These are phyloP conservation scores for Alternaria sp. DNA, from an alignment of 2,329 filamentous ascomycete genomes.

Conservation along the genomic window DNA sequence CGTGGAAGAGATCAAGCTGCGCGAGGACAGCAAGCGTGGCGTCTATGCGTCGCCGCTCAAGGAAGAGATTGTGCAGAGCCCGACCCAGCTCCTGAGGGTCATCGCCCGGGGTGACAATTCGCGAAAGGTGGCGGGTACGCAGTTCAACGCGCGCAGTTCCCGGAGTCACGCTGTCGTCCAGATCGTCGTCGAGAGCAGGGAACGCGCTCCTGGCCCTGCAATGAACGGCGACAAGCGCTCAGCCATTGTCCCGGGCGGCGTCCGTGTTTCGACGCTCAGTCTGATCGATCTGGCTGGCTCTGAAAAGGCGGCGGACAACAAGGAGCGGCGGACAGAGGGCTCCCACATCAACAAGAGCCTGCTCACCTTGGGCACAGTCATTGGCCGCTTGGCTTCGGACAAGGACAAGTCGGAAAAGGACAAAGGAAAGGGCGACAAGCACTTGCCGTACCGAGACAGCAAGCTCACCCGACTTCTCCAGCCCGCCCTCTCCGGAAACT, in stretches of 20 bases:
- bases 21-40: conserved; percentile 93
- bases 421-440: conserved; percentile 87
- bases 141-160: conserved; percentile 96
- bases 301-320: conserved; percentile 92
- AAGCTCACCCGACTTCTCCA: conserved; percentile 94
- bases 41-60: conserved; percentile 96
- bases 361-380: conserved; percentile 92
- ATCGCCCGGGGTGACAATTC: conserved; percentile 94
- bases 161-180: conserved; percentile 98
- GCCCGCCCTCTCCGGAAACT: conserved; percentile 89
- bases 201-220: conserved; percentile 69
- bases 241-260: conserved; percentile 73
- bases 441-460: conserved; percentile 95
- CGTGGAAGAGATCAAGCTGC: conserved; percentile 94
- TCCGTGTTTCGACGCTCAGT: conserved; percentile 92
- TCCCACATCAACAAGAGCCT: conserved; percentile 99
- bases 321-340: conserved; percentile 91
- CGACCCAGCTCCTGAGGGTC: conserved; percentile 90
- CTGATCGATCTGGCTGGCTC: conserved; percentile 96
- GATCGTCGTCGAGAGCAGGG: conserved; percentile 96
- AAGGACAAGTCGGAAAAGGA: conserved; percentile 76
- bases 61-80: conserved; percentile 98
- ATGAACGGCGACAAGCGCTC: conserved; percentile 51
- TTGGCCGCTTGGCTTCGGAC: conserved; percentile 86
- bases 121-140: conserved; percentile 87